Base-by-base conservation (phyloP, 2,329 filamentous ascomycete species). In the Lachnellula subtilissima region DNA sequence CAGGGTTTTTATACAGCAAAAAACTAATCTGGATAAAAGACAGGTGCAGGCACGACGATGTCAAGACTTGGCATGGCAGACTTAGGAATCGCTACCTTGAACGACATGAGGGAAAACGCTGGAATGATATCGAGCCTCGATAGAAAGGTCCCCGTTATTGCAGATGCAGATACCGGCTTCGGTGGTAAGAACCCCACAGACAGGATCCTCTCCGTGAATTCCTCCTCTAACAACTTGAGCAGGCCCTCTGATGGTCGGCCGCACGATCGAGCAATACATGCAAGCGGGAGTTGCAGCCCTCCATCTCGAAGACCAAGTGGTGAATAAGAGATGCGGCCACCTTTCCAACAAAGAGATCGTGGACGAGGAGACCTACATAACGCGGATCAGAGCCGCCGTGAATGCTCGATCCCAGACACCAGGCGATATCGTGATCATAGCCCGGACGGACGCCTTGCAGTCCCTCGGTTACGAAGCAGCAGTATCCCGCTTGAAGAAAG, bases 291-390 rank as follows among this genome's bases (percentile, higher is more conserved):
- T 86, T 3, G 82, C 83, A 1, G 83, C 74, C 0, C 70, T 85
- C 19, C 82, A 86, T 64, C 77, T 86, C 55, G 83, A 86, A 67
- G 83, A 86, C 69, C 83, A 87, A 71, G 75, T 86, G 17, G 72
- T 78, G 45, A 80, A 77, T 46, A 88, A 88, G 72, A 79, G 84
- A 9, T 88, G 84, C 67, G 85, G 85, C 0, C 85, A 88, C 65
- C 73, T 88, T 0, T 69, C 71, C 0, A 82, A 82, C 53, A 88
- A 88, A 69, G 74, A 81, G 55, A 71, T 87, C 12, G 84, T 87
- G 7, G 65, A 72, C 2, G 59, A 68, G 0, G 74, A 78, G 0
- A 75, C 5, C 69, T 87, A 22, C 71, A 71, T 55, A 73, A 70
- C 1, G 14, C 75, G 84, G 0, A 82, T 87, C 63, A 73, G 78